Percentiles rank a stretch among this genome's conserved stretches.
These are phyloP conservation scores for Fusarium sp. DNA, from an alignment of 2,329 filamentous ascomycete species.

Conservation along the genomic window DNA sequence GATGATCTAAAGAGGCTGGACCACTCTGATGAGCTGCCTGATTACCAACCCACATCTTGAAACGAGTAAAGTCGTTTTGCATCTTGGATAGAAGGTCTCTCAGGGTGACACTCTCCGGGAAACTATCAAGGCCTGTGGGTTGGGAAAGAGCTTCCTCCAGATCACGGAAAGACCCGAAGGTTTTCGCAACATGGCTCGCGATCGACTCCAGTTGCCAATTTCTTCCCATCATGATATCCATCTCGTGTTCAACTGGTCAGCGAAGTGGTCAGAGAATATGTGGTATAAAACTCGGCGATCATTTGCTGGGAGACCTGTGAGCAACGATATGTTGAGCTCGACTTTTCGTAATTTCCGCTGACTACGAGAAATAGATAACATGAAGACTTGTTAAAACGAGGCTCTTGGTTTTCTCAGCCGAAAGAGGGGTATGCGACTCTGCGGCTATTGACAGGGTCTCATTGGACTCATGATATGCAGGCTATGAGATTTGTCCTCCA, in stretches of 20 bases:
- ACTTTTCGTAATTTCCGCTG: fast-evolving
- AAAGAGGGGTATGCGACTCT: conserved; percentile 8
- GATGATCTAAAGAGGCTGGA: conserved; percentile 31
- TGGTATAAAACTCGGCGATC: too few species aligned
- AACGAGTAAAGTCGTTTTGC: conserved; percentile 4
- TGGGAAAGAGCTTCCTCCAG: background rate
- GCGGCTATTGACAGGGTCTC: background rate
- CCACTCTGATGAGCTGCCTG: conserved; percentile 33
- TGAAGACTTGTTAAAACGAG: fast-evolving
- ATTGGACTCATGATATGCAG: conserved; percentile 19
- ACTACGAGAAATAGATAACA: background rate
- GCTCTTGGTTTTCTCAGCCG: background rate
- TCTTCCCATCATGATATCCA: background rate
- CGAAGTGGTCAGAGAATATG: too few species aligned
- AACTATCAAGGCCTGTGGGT: fast-evolving
- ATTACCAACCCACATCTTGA: conserved; percentile 43
- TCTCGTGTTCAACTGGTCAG: background rate
- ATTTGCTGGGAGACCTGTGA: too few species aligned
- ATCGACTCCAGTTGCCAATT: background rate
- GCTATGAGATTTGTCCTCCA: background rate
- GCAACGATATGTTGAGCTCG: fast-evolving
- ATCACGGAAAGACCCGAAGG: background rate
- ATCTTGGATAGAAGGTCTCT: fast-evolving
- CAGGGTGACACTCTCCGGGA: fast-evolving
- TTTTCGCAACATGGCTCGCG: background rate